Evolutionary conservation across 2,329 filamentous ascomycete genomes (phyloP).

Genomic region (Fusarium marasasianum): DNA sequence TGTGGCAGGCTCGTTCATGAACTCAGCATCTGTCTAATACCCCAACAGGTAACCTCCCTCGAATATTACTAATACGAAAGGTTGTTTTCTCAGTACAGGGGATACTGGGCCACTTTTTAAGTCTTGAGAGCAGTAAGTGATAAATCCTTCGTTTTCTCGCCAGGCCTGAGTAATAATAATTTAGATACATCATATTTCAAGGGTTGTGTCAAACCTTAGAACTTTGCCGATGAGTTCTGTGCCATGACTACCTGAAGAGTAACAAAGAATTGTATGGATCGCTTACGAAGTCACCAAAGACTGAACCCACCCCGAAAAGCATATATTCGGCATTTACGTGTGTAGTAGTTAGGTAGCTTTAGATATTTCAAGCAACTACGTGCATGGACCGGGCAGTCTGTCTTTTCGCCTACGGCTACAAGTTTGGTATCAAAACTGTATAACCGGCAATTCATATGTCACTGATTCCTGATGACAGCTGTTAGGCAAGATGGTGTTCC

Average conservation of each 20-base stretch:
- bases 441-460: neutral
- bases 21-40: neutral
- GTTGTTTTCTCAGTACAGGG: too few relatives aligned
- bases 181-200: neutral
- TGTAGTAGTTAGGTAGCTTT: too few relatives aligned
- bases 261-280: neutral
- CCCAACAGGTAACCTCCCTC: neutral
- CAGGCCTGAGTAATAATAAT: neutral
- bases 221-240: neutral
- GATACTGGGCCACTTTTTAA: neutral
- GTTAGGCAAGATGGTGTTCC: neutral
- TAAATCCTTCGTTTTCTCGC: neutral
- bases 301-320: neutral
- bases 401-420: neutral
- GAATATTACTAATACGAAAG: neutral
- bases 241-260: neutral
- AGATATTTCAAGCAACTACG: neutral
- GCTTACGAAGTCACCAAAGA: neutral
- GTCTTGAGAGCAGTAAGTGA: neutral
- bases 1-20: neutral
- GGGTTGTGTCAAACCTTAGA: neutral
- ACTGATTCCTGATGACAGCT: neutral
- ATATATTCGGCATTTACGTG: neutral
- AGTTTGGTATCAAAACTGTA: neutral
- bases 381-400: neutral